phyloP scores from a whole-genome alignment of 164 flowering plant genomes.

The Nymphaea colorata region DNA sequence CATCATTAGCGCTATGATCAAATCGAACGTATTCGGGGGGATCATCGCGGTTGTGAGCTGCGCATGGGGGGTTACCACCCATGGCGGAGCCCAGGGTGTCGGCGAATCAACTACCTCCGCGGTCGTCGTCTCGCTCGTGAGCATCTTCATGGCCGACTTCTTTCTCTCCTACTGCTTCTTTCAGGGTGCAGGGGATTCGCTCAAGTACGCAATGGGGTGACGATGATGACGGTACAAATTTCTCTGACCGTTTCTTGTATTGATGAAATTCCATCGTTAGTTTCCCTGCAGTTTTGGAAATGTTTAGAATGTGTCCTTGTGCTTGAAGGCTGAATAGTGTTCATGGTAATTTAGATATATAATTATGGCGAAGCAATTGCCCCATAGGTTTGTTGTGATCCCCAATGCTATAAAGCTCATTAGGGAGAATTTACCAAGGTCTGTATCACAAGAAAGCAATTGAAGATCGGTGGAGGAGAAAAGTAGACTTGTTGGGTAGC shows the following conservation, averaged over 20 bases:
- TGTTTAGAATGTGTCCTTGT: too few relatives aligned
- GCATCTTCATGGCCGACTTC: slow-evolving; percentile 86
- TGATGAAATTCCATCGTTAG: too few relatives aligned
- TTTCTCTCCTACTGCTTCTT: slow-evolving; percentile 73
- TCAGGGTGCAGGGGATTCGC: slow-evolving; percentile 84
- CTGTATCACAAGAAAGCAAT: too few relatives aligned
- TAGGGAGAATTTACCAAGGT: too few relatives aligned
- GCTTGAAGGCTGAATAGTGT: too few relatives aligned
- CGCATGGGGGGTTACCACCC: slow-evolving; percentile 86
- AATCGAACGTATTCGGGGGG: slow-evolving; percentile 77
- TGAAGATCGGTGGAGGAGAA: too few relatives aligned
- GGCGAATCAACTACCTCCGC: slow-evolving; percentile 94
- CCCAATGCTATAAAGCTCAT: too few relatives aligned
- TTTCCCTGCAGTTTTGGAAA: too few relatives aligned
- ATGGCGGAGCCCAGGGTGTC: slow-evolving; percentile 93
- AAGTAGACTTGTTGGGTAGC: too few relatives aligned
- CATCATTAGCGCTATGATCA: slow-evolving; percentile 80
- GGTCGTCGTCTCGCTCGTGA: slow-evolving; percentile 83
- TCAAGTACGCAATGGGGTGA: slow-evolving; percentile 36
- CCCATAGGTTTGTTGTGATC: slow-evolving; percentile 12
- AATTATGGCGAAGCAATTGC: too few relatives aligned
- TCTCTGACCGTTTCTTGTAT: not conserved
- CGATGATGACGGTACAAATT: slow-evolving; percentile 1
- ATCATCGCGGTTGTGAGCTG: slow-evolving; percentile 81
- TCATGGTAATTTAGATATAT: too few relatives aligned